Conservation (phyloP, 1,284 basidiomycete genomes). For the Sporisorium scitamineum region DNA sequence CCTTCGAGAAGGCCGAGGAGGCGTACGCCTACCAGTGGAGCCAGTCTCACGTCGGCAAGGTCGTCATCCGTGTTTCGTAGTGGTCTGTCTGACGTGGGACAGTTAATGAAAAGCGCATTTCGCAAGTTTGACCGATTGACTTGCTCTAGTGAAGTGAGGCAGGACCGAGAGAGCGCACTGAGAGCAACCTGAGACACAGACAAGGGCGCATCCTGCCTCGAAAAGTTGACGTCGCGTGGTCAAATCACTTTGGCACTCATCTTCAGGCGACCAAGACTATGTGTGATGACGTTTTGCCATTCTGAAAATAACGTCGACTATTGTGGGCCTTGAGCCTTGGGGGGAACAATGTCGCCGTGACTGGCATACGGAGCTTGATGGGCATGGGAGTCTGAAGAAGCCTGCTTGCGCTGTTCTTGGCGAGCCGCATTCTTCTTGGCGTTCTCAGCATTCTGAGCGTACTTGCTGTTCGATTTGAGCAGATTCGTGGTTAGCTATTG, state of each 20-base stretch:
- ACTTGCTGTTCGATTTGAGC: constrained; percentile 26
- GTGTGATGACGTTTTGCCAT: not conserved
- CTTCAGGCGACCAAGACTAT: too few species aligned
- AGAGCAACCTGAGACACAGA: not conserved
- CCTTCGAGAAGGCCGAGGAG: constrained; percentile 72
- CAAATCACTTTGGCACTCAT: too few species aligned
- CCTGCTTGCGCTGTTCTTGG: constrained; percentile 17
- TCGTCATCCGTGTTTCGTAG: constrained; percentile 49
- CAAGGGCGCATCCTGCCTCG: not conserved
- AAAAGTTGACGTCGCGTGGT: not conserved
- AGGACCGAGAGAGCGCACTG: too few species aligned
- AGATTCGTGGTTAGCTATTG: not conserved
- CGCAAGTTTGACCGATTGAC: not conserved
- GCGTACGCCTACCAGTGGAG: constrained; percentile 72
- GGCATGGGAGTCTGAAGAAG: constrained; percentile 1
- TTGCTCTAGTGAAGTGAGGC: not conserved
- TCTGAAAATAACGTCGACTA: not conserved
- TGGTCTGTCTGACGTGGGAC: not conserved
- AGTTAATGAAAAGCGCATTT: not conserved
- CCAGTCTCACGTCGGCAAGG: constrained; percentile 58
- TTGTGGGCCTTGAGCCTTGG: constrained; percentile 22
- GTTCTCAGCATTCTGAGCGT: constrained; percentile 50
- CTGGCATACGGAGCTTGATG: constrained; percentile 8
- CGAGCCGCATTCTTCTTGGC: constrained; percentile 38
- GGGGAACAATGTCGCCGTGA: constrained; percentile 33